These are phyloP conservation scores for Jackrogersella multiformis DNA, from an alignment of 495 filamentous ascomycete species.

Conservation along the genomic window DNA sequence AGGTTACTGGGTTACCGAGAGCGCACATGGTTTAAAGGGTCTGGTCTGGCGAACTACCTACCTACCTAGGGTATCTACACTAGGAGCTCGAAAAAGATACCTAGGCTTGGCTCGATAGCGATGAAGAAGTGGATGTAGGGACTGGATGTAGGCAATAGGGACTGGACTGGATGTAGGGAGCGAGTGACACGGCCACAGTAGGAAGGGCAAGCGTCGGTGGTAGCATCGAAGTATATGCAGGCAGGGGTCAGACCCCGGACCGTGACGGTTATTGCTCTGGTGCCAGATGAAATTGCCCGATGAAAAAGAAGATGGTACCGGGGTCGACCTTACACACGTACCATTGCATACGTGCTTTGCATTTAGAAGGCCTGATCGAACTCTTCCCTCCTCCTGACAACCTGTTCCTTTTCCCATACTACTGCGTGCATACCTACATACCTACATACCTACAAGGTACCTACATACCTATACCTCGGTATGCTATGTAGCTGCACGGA, in stretches of 20 bases:
- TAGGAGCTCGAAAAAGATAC: not conserved
- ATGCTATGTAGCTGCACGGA: no score
- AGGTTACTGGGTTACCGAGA: constrained; percentile 29
- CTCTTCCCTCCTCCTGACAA: constrained; percentile 36
- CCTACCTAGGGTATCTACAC: not conserved
- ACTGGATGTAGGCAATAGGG: not conserved
- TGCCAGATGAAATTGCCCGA: constrained; percentile 57
- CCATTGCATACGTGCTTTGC: constrained; percentile 47
- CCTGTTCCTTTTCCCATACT: not conserved
- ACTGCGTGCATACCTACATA: no score
- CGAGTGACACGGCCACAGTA: constrained; percentile 40
- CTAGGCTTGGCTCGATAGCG: constrained; percentile 30
- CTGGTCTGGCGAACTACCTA: constrained; percentile 2
- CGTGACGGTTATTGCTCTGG: constrained; percentile 46
- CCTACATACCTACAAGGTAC: no score
- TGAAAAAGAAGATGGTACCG: constrained; percentile 46
- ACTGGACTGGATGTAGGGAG: constrained; percentile 17
- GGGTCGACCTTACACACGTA: constrained; percentile 44
- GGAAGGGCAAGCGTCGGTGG: constrained; percentile 40
- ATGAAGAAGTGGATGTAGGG: constrained; percentile 14
- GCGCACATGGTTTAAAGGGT: constrained; percentile 41
- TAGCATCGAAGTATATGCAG: constrained; percentile 42
- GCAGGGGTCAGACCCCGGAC: constrained; percentile 40
- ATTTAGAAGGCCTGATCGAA: constrained; percentile 41
- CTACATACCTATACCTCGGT: no score